These are phyloP conservation scores for Pythium aphanidermatum DNA, from an alignment of 352 stramenopile genomes.

Conservation along the genomic window DNA sequence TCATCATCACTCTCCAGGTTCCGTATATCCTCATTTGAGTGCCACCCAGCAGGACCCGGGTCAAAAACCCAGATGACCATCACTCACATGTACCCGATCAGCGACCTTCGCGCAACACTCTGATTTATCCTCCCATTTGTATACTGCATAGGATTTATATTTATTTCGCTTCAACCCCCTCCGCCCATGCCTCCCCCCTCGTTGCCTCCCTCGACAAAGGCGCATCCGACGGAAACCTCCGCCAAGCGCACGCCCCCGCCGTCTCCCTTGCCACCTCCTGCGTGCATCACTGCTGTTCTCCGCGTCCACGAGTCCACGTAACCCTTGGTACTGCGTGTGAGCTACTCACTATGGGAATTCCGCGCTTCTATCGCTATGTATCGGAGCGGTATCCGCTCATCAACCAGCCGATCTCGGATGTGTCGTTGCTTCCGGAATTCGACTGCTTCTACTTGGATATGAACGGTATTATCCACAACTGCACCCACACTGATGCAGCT, in stretches of 20 bases:
- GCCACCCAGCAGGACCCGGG: too few relatives aligned
- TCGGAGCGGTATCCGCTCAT: constrained; percentile 98
- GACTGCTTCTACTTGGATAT: constrained; percentile 99
- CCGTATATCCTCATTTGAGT: too few relatives aligned
- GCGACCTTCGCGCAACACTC: constrained; percentile 10
- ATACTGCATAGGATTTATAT: constrained; percentile 9
- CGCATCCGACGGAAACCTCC: background rate
- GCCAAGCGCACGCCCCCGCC: background rate
- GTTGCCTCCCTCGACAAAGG: background rate
- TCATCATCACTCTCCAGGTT: too few relatives aligned
- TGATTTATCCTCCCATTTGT: constrained; percentile 2
- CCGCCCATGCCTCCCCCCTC: background rate
- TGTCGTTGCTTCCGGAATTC: constrained; percentile 96
- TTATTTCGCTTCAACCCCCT: constrained; percentile 8
- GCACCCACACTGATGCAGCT: constrained; percentile 95
- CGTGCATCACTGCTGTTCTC: background rate
- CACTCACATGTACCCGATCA: constrained; percentile 6
- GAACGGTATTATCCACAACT: constrained; percentile 99
- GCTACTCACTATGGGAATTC: constrained; percentile 78
- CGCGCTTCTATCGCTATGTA: constrained; percentile 92
- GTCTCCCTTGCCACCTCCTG: background rate
- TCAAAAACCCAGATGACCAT: background rate
- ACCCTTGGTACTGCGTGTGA: too few relatives aligned
- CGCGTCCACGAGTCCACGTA: too few relatives aligned
- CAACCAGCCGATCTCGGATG: constrained; percentile 96